A percentile compares a stretch with the other conserved stretches of the same genome.
Conservation (phyloP, 306 rosid genomes). For the Citrullus mucosospermus region DNA sequence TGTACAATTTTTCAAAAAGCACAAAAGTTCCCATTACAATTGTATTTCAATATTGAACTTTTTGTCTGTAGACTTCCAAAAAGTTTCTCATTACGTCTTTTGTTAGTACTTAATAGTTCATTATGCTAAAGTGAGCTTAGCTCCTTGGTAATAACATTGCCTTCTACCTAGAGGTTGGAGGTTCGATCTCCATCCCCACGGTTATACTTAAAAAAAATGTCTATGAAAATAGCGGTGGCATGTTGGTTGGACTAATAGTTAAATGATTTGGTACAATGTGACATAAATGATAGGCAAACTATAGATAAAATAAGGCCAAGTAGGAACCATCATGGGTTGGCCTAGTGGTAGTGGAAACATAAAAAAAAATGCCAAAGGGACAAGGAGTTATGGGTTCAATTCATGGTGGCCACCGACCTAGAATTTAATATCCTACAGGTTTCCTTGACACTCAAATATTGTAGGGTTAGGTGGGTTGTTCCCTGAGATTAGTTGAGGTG, state of each 20-base stretch:
- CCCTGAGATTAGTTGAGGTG: too few relatives aligned
- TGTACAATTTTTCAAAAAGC: not conserved
- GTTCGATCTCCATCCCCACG: too few relatives aligned
- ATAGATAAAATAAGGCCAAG: not conserved
- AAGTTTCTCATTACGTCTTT: not conserved
- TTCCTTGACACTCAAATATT: too few relatives aligned
- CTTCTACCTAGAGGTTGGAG: too few relatives aligned
- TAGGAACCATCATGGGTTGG: not conserved
- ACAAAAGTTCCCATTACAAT: not conserved
- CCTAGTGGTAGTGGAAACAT: too few relatives aligned
- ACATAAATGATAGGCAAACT: not conserved
- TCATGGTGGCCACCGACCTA: too few relatives aligned
- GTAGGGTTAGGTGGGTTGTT: too few relatives aligned
- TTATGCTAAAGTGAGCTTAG: too few relatives aligned
- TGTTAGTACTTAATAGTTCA: not conserved
- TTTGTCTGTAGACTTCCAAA: not conserved
- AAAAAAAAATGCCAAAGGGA: too few relatives aligned
- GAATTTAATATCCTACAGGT: too few relatives aligned
- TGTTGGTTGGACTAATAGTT: not conserved
- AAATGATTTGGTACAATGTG: not conserved
- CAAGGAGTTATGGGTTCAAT: too few relatives aligned
- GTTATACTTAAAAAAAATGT: not conserved
- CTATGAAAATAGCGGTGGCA: not conserved
- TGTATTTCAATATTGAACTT: not conserved
- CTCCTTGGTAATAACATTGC: too few relatives aligned